These are phyloP conservation scores for Globisporangium ultimum DNA, from an alignment of 352 stramenopile species.

Conservation along the genomic window DNA sequence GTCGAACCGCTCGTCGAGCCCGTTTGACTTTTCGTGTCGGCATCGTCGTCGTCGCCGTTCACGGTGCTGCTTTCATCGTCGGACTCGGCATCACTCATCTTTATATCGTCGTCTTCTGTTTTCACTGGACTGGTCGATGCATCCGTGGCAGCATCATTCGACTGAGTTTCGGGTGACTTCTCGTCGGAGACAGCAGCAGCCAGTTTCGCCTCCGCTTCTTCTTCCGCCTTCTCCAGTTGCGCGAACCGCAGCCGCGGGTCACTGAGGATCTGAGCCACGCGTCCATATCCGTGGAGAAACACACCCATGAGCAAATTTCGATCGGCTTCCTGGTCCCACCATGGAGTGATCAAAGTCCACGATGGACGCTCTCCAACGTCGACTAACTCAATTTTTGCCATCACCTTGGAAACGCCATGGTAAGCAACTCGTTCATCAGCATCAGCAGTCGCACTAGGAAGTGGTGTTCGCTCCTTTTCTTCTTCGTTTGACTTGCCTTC, in stretches of 20 bases:
- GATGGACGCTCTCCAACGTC: constrained; percentile 69
- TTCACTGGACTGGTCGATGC: background rate
- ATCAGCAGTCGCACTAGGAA: constrained; percentile 35
- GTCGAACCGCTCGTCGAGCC: background rate
- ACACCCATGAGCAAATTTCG: constrained; percentile 78
- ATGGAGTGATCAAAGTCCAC: constrained; percentile 83
- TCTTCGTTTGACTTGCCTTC: constrained; percentile 8
- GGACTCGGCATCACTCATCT: constrained; percentile 48
- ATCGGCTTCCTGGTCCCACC: constrained; percentile 83
- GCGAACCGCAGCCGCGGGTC: constrained; percentile 75
- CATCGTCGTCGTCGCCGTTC: constrained; percentile 27
- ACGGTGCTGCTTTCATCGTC: constrained; percentile 42
- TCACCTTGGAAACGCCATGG: constrained; percentile 66
- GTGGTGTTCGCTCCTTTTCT: constrained; percentile 10
- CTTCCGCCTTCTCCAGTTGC: constrained; percentile 49
- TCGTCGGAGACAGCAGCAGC: constrained; percentile 6
- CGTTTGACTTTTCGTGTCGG: constrained; percentile 19
- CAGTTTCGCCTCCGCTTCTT: constrained; percentile 14
- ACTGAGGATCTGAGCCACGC: constrained; percentile 76
- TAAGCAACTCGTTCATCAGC: constrained; percentile 72
- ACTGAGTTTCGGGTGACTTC: constrained; percentile 7
- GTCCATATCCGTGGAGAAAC: constrained; percentile 84
- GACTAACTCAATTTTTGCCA: constrained; percentile 54
- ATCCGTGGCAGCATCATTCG: constrained; percentile 17
- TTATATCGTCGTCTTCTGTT: constrained; percentile 18